These are phyloP conservation scores for Cordyceps fumosorosea DNA, from an alignment of 2,329 filamentous ascomycete species.

Conservation along the genomic window DNA sequence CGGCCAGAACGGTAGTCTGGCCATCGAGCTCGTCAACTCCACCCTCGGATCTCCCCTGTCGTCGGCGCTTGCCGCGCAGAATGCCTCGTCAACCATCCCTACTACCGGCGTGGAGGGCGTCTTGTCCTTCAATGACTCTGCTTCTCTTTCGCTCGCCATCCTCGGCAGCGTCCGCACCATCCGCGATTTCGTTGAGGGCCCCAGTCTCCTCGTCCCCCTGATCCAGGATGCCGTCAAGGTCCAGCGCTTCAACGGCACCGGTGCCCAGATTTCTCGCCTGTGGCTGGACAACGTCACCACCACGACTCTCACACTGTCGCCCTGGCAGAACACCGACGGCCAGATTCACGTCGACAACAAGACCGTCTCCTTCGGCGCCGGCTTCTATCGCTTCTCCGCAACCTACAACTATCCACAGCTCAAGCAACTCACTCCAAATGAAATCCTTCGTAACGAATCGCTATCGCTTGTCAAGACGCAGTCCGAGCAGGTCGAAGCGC, in stretches of 20 bases:
- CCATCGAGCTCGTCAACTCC: slow-evolving; percentile 45
- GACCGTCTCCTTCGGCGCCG: slow-evolving; percentile 41
- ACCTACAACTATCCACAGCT: slow-evolving; percentile 58
- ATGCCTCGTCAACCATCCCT: slow-evolving; percentile 25
- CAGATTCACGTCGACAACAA: slow-evolving; percentile 33
- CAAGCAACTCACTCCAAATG: slow-evolving; percentile 40
- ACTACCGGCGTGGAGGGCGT: slow-evolving; percentile 47
- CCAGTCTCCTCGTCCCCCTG: slow-evolving; percentile 40
- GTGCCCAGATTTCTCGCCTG: slow-evolving; percentile 41
- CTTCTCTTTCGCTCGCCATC: slow-evolving; percentile 48
- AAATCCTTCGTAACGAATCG: slow-evolving; percentile 44
- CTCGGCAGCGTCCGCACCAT: slow-evolving; percentile 57
- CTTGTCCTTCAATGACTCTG: slow-evolving; percentile 52
- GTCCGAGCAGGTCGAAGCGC: slow-evolving; percentile 40
- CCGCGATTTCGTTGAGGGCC: slow-evolving; percentile 55
- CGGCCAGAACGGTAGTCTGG: slow-evolving; percentile 46
- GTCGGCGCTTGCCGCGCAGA: background rate
- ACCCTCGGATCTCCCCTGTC: slow-evolving; percentile 37
- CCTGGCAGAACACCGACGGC: slow-evolving; percentile 22
- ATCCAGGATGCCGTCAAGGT: slow-evolving; percentile 50
- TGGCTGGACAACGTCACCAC: slow-evolving; percentile 60
- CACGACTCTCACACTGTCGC: slow-evolving; percentile 43
- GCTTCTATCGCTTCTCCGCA: slow-evolving; percentile 51
- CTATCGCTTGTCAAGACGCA: slow-evolving; percentile 38
- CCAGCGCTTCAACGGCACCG: slow-evolving; percentile 31